Percentiles rank a stretch among this genome's conserved stretches.
Conservation (phyloP, 1,139 yeast species). For the Yamadazyma songkhlaensis region DNA sequence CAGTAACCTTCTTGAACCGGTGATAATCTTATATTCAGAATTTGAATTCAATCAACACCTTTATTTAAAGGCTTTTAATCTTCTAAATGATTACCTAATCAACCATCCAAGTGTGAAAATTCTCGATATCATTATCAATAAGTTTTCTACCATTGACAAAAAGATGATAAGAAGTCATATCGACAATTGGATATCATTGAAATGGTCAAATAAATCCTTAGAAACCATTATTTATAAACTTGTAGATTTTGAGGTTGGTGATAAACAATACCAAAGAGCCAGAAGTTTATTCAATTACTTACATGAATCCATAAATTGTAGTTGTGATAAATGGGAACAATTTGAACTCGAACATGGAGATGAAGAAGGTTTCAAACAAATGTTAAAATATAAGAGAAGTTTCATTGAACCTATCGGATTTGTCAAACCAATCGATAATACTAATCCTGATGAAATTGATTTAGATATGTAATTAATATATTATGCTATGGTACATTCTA, state of each 20-base stretch:
- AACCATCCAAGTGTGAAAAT: constrained; percentile 9
- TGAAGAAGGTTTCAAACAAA: constrained; percentile 69
- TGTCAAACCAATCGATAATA: constrained; percentile 37
- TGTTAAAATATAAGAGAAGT: constrained; percentile 62
- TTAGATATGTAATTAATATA: constrained; percentile 44
- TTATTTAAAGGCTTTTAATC: constrained; percentile 24
- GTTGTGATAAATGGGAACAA: constrained; percentile 53
- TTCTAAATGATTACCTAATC: constrained; percentile 17
- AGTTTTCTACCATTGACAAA: constrained; percentile 7
- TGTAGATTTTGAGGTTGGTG: constrained; percentile 45
- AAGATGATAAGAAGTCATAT: constrained; percentile 11
- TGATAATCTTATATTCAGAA: constrained; percentile 56
- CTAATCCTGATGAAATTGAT: constrained; percentile 69
- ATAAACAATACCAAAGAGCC: constrained; percentile 54
- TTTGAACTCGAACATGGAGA: constrained; percentile 73
- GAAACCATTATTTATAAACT: constrained; percentile 33
- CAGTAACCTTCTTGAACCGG: constrained; percentile 31
- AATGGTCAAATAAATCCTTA: constrained; percentile 19
- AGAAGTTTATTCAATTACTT: constrained; percentile 54
- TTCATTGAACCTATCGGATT: constrained; percentile 48
- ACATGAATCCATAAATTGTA: constrained; percentile 13
- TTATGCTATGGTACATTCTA: background rate
- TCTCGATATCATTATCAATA: constrained; percentile 7
- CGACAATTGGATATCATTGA: constrained; percentile 10
- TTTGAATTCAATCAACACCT: constrained; percentile 47